These are phyloP conservation scores for Exophiala dermatitidis DNA, from an alignment of 2,329 filamentous ascomycete species.

Conservation along the genomic window DNA sequence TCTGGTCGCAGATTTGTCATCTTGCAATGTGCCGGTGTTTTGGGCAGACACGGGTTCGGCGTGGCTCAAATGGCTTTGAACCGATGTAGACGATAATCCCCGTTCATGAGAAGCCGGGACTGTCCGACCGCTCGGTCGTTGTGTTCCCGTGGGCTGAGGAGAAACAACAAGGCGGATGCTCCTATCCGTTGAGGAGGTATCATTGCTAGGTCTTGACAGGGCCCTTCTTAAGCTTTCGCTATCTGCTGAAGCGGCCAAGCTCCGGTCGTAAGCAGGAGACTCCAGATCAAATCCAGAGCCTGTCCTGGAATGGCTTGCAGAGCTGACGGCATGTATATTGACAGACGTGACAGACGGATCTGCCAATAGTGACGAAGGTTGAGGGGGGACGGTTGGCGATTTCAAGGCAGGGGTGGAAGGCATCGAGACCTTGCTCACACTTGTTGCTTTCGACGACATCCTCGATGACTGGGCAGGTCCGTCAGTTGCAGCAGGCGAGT, in stretches of 20 bases:
- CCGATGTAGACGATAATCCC: slow-evolving; percentile 14
- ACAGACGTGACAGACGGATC: slow-evolving; percentile 43
- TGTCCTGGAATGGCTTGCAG: slow-evolving; percentile 21
- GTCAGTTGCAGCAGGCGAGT: slow-evolving; percentile 13
- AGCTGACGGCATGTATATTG: slow-evolving; percentile 33
- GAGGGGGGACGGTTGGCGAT: slow-evolving; percentile 34
- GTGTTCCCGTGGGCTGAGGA: slow-evolving; percentile 7
- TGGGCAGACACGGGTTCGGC: slow-evolving; percentile 6
- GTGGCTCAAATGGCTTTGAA: slow-evolving; percentile 13
- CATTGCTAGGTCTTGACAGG: slow-evolving; percentile 31
- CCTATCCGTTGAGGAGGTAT: slow-evolving; percentile 17
- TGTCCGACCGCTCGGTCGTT: slow-evolving; percentile 6
- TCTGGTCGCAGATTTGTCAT: slow-evolving; percentile 12
- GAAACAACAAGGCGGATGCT: slow-evolving; percentile 15
- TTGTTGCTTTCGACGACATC: slow-evolving; percentile 37
- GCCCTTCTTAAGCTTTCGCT: slow-evolving; percentile 21
- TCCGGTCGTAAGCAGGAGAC: slow-evolving; percentile 14
- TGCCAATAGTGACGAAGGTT: slow-evolving; percentile 33
- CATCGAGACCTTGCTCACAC: slow-evolving; percentile 38
- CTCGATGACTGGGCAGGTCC: slow-evolving; percentile 32
- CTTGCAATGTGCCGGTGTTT: slow-evolving; percentile 1
- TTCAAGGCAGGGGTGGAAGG: slow-evolving; percentile 34
- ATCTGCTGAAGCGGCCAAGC: slow-evolving; percentile 13
- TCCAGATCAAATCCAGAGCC: slow-evolving; percentile 22
- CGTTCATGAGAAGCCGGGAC: slow-evolving; percentile 16